Conservation (phyloP, 1,284 basidiomycete species). For the Apiotrichum laibachii region DNA sequence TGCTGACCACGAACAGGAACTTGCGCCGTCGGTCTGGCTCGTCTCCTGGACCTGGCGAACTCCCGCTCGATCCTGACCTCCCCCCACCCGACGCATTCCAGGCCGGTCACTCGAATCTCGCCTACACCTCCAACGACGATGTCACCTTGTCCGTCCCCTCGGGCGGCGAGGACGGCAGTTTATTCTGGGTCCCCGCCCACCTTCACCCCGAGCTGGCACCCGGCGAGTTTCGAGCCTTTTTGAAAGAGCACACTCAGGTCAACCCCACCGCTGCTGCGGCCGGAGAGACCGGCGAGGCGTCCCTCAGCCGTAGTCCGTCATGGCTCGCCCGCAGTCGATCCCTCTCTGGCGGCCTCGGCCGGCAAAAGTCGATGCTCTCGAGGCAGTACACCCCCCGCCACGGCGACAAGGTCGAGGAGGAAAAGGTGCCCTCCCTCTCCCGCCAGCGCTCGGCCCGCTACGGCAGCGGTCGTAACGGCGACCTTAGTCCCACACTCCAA, state of each 20-base stretch:
- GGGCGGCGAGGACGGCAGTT: conserved; percentile 47
- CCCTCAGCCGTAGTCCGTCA: conserved; percentile 31
- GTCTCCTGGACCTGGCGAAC: conserved; percentile 67
- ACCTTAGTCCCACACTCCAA: conserved; percentile 77
- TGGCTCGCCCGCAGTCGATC: conserved; percentile 41
- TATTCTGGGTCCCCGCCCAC: conserved; percentile 97
- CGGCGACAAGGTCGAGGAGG: conserved; percentile 67
- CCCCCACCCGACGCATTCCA: conserved; percentile 53
- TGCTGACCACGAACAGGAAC: conserved; percentile 55
- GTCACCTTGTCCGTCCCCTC: conserved; percentile 42
- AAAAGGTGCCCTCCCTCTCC: conserved; percentile 62
- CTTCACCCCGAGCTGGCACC: conserved; percentile 97
- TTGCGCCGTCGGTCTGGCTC: conserved; percentile 74
- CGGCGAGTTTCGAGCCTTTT: conserved; percentile 87
- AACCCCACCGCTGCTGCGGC: conserved; percentile 50
- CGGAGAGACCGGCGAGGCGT: conserved; percentile 30
- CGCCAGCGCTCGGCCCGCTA: conserved; percentile 66
- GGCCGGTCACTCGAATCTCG: not conserved
- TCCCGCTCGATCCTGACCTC: conserved; percentile 81
- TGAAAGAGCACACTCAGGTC: conserved; percentile 78
- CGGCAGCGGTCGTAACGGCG: conserved; percentile 47
- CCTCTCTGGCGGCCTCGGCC: conserved; percentile 59
- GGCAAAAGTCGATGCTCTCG: conserved; percentile 85
- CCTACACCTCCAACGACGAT: conserved; percentile 45
- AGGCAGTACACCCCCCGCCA: conserved; percentile 75